These are phyloP conservation scores for Endocarpon pusillum DNA, from an alignment of 495 filamentous ascomycete species.

Conservation along the genomic window DNA sequence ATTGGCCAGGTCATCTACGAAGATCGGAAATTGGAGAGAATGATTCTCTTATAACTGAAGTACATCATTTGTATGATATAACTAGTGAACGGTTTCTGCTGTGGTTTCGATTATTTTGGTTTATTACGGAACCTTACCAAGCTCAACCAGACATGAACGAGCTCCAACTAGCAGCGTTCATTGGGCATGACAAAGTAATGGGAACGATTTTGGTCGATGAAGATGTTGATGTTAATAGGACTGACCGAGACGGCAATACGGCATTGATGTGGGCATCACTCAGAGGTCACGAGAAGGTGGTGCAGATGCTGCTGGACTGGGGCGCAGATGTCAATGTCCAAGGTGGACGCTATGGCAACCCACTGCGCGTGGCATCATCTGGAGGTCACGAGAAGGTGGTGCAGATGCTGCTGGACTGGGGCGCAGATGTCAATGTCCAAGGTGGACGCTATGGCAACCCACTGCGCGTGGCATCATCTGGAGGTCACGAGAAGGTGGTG, in stretches of 20 bases:
- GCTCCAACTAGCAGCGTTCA: background rate
- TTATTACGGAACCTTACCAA: background rate
- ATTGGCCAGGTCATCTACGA: slow-evolving; percentile 14
- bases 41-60: slow-evolving; percentile 6
- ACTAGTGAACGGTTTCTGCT: background rate
- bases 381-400: slow-evolving; percentile 9
- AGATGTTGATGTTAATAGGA: background rate
- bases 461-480: slow-evolving; percentile 8
- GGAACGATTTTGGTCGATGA: background rate
- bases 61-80: background rate
- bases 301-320: slow-evolving; percentile 9
- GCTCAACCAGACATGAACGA: background rate
- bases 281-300: slow-evolving; percentile 4
- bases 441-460: slow-evolving; percentile 7
- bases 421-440: slow-evolving; percentile 12
- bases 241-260: background rate
- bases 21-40: background rate
- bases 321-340: slow-evolving; percentile 11
- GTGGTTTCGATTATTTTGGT: background rate
- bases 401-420: slow-evolving; percentile 11
- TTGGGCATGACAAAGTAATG: slow-evolving; percentile 6
- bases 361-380: slow-evolving; percentile 9
- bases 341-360: slow-evolving; percentile 6
- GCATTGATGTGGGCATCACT: slow-evolving; percentile 3
- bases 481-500: slow-evolving; percentile 8